Evolutionary conservation across 768 basidiomycete species (phyloP).

Genomic region (Galerina sulciceps): DNA sequence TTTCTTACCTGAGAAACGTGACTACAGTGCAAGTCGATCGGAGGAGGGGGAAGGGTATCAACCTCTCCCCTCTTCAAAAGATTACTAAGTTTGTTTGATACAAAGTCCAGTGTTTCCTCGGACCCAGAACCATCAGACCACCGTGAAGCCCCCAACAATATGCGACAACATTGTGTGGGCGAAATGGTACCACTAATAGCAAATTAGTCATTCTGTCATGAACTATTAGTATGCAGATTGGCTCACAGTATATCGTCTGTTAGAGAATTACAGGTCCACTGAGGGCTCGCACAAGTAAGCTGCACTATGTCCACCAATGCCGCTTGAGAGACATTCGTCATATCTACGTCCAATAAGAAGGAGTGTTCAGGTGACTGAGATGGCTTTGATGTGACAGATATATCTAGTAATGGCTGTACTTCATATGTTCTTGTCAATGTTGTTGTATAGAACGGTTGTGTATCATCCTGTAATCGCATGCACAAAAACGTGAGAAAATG

Average conservation of each 20-base stretch:
- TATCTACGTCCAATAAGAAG: slow-evolving; percentile 59
- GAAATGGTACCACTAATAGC: slow-evolving; percentile 43
- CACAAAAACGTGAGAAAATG: neutral
- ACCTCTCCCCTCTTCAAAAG: slow-evolving; percentile 53
- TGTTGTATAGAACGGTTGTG: slow-evolving; percentile 59
- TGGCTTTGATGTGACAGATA: slow-evolving; percentile 56
- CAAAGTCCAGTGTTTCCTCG: slow-evolving; percentile 51
- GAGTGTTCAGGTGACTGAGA: slow-evolving; percentile 48
- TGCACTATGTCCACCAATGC: slow-evolving; percentile 54
- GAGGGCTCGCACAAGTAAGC: slow-evolving; percentile 67
- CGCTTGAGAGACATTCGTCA: slow-evolving; percentile 54
- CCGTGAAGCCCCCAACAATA: slow-evolving; percentile 45
- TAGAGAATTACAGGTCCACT: slow-evolving; percentile 62
- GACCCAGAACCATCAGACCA: slow-evolving; percentile 41
- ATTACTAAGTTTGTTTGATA: slow-evolving; percentile 50
- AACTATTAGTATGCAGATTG: slow-evolving; percentile 1
- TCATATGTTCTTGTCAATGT: slow-evolving; percentile 59
- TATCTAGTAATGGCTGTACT: slow-evolving; percentile 61
- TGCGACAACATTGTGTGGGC: slow-evolving; percentile 50
- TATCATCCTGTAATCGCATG: slow-evolving; percentile 40
- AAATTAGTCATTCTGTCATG: slow-evolving; percentile 7
- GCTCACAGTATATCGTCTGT: slow-evolving; percentile 48
- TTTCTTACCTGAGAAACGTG: slow-evolving; percentile 48
- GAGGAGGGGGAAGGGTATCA: slow-evolving; percentile 49
- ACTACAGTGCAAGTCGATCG: slow-evolving; percentile 54